Conservation (phyloP, 768 basidiomycete species). For the Boletellus ananiceps region DNA sequence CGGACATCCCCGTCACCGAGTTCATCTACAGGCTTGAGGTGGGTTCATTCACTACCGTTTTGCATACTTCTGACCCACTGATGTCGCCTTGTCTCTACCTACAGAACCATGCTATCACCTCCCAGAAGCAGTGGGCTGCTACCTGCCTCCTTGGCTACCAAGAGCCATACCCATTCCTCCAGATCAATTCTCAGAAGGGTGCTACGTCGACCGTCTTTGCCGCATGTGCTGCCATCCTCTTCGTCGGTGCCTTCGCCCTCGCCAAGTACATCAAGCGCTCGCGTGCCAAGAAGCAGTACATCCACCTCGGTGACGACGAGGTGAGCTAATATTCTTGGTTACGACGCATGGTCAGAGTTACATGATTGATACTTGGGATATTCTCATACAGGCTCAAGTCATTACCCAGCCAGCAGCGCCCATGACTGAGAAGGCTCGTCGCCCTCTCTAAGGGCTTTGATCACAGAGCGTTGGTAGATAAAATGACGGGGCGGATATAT, state of each 20-base stretch:
- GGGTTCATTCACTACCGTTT: slow-evolving; percentile 10
- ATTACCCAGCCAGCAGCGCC: slow-evolving; percentile 15
- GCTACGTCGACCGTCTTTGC: slow-evolving; percentile 31
- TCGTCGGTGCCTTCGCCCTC: slow-evolving; percentile 31
- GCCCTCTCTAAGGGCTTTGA: slow-evolving; percentile 18
- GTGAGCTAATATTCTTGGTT: slow-evolving; percentile 19
- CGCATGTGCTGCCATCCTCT: slow-evolving; percentile 34
- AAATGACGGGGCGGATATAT: slow-evolving; percentile 1
- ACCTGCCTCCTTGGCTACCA: slow-evolving; percentile 34
- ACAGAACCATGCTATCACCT: slow-evolving; percentile 43
- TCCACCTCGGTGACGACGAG: slow-evolving; percentile 37
- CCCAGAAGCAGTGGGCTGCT: slow-evolving; percentile 42
- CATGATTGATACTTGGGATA: slow-evolving; percentile 3
- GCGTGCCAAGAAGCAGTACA: slow-evolving; percentile 31
- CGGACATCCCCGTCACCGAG: slow-evolving; percentile 78
- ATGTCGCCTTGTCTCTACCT: neutral
- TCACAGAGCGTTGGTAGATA: neutral
- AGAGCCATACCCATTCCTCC: slow-evolving; percentile 29
- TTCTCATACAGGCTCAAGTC: slow-evolving; percentile 13
- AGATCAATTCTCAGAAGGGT: slow-evolving; percentile 30
- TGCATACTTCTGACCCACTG: neutral
- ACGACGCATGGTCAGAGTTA: neutral
- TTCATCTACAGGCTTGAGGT: slow-evolving; percentile 84
- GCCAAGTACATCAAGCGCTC: slow-evolving; percentile 35
- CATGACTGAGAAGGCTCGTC: slow-evolving; percentile 28